phyloP scores from a whole-genome alignment of 495 filamentous ascomycete species.

The Penicillium turbatum region DNA sequence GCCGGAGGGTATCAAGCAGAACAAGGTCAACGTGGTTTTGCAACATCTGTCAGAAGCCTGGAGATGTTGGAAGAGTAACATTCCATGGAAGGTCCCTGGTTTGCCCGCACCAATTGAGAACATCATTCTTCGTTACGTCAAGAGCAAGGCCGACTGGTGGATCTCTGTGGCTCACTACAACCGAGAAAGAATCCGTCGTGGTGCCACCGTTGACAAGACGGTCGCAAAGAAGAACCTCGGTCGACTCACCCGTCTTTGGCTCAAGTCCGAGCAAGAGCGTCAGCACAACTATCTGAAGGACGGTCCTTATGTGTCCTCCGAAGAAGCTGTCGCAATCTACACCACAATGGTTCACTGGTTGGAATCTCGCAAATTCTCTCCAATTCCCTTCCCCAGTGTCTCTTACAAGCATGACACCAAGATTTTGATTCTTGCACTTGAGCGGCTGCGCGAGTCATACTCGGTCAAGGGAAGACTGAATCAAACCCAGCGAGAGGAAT shows the following conservation, averaged over 20 bases:
- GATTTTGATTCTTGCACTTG: slow-evolving; percentile 93
- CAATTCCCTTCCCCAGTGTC: slow-evolving; percentile 97
- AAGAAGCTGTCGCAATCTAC: slow-evolving; percentile 98
- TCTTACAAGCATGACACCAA: slow-evolving; percentile 99
- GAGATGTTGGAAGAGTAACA: slow-evolving; percentile 99
- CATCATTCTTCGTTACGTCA: slow-evolving; percentile 96
- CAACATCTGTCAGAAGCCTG: slow-evolving; percentile 97
- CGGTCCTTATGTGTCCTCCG: slow-evolving; percentile 95
- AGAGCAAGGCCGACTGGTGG: slow-evolving; percentile 99
- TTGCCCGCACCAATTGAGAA: slow-evolving; percentile 96
- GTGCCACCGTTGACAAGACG: slow-evolving; percentile 97
- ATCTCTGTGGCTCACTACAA: slow-evolving; percentile 99
- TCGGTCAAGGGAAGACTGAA: slow-evolving; percentile 97
- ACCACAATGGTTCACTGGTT: slow-evolving; percentile 99
- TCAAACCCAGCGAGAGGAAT: slow-evolving; percentile 95
- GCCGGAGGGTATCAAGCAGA: slow-evolving; percentile 99
- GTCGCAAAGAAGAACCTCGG: slow-evolving; percentile 99
- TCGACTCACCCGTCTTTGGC: slow-evolving; percentile 89
- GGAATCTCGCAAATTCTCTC: slow-evolving; percentile 95
- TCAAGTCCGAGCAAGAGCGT: slow-evolving; percentile 97
- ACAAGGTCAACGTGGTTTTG: slow-evolving; percentile 96
- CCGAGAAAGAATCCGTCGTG: slow-evolving; percentile 89
- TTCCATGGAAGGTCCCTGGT: slow-evolving; percentile 98
- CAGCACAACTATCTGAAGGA: slow-evolving; percentile 99
- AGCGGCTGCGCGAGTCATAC: slow-evolving; percentile 92